Evolutionary conservation across 164 flowering plant species (phyloP).

Genomic region (Cinnamomum chago): DNA sequence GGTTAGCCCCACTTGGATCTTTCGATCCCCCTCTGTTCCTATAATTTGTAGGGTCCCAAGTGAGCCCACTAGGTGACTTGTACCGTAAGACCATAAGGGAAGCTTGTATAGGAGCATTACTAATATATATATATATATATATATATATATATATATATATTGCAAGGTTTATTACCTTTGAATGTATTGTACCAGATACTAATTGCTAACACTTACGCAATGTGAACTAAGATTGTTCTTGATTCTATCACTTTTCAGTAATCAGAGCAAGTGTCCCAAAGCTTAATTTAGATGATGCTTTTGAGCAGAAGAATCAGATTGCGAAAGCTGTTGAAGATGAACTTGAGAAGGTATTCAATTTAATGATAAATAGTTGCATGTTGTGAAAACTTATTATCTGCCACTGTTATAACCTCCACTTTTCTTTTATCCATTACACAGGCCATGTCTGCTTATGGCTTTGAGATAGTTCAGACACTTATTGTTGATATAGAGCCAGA

Average conservation of each 20-base stretch:
- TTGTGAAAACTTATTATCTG: background rate
- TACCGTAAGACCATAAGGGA: no score
- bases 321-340: conserved; percentile 75
- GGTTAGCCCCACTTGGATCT: no score
- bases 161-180: no score
- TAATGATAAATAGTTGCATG: background rate
- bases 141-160: no score
- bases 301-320: conserved; percentile 74
- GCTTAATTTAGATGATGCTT: conserved; percentile 56
- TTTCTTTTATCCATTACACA: conserved; percentile 4
- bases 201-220: background rate
- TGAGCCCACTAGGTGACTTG: no score
- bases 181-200: background rate
- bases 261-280: conserved; percentile 75
- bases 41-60: no score
- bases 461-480: conserved; percentile 51
- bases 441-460: conserved; percentile 57
- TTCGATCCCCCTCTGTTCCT: no score
- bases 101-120: no score
- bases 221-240: background rate
- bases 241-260: conserved; percentile 26
- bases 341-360: conserved; percentile 54
- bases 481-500: conserved; percentile 81
- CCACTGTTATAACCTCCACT: background rate
- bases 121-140: no score